Base-by-base conservation (phyloP, 345 rosid species). In the Citrus medica region DNA sequence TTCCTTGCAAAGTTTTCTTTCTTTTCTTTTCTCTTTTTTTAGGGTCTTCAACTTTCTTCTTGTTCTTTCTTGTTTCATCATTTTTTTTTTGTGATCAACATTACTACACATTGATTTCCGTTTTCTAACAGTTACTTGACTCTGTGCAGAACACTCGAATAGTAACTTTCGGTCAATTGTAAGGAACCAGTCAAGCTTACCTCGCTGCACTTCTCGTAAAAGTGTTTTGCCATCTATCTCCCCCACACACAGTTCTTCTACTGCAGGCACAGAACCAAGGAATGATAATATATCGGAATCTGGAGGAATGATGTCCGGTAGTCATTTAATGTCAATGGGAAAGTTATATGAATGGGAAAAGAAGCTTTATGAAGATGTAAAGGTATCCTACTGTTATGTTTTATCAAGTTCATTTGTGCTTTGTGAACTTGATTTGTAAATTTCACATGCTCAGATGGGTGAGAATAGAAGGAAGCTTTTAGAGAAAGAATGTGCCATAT, bases 281-380 rank as follows among this genome's bases (percentile, higher is more conserved):
- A 82, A 22, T 13, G 62, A 1, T 77, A 7, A 16, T 9, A 3
- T 82, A 76, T 86, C 84, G 75, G 82, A 84, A 40, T 74, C 22
- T 79, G 75, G 75, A 35, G 83, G 79, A 25, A 80, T 88, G 85
- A 82, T 74, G 55, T 76, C 84, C 7, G 88, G 90, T 13, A 84
- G 85, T 56, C 90, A 82, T 70, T 77, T 86, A 0, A 32, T 79
- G 64, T 85, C 90, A 28, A 62, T 87, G 3, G 85, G 78, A 55
- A 80, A 82, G 81, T 66, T 87, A 32, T 85, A 84, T 75, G 86
- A 83, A 71, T 87, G 87, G 90, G 90, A 87, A 72, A 87, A 80
- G 81, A 87, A 85, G 76, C 87, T 87, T 40, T 87, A 69, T 27
- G 73, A 77, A 69, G 88, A 87, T 59, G 90, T 87, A 58, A 84